These are phyloP conservation scores for Dictyostelium intermedium DNA, from an alignment of 78 protist genomes.

Conservation along the genomic window DNA sequence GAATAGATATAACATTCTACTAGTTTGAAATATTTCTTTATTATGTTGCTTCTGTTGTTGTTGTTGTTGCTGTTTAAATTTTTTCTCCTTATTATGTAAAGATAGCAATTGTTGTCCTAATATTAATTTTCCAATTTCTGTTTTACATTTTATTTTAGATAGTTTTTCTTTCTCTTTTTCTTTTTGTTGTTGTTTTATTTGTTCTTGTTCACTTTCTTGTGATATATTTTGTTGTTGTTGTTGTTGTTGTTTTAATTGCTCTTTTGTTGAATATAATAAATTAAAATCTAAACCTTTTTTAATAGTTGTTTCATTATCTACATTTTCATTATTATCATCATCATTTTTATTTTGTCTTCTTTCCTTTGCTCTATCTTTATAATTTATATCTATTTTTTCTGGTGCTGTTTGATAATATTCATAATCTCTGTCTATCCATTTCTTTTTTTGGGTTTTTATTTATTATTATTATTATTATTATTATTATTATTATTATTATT, in stretches of 20 bases:
- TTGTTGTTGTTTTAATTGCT: not conserved
- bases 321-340: not conserved
- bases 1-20: constrained; percentile 47
- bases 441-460: not conserved
- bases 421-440: constrained; percentile 18
- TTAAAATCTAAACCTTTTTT: constrained; percentile 21
- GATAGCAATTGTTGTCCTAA: not conserved
- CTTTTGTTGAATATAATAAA: not conserved
- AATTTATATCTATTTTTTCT: constrained; percentile 37
- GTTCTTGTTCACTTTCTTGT: too few relatives aligned
- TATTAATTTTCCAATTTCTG: constrained; percentile 8
- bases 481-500: not conserved
- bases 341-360: constrained; percentile 28
- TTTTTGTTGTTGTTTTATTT: not conserved
- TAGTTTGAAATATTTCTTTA: constrained; percentile 31
- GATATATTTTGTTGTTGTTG: not conserved
- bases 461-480: not conserved
- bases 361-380: constrained; percentile 66
- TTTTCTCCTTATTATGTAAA: not conserved
- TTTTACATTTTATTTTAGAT: not conserved
- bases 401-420: constrained; percentile 17
- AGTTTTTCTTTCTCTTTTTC: not conserved
- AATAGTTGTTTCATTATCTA: not conserved
- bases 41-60: constrained; percentile 8
- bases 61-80: not conserved